These are phyloP conservation scores for Yarrowia sp. DNA, from an alignment of 805 yeast genomes.

Conservation along the genomic window DNA sequence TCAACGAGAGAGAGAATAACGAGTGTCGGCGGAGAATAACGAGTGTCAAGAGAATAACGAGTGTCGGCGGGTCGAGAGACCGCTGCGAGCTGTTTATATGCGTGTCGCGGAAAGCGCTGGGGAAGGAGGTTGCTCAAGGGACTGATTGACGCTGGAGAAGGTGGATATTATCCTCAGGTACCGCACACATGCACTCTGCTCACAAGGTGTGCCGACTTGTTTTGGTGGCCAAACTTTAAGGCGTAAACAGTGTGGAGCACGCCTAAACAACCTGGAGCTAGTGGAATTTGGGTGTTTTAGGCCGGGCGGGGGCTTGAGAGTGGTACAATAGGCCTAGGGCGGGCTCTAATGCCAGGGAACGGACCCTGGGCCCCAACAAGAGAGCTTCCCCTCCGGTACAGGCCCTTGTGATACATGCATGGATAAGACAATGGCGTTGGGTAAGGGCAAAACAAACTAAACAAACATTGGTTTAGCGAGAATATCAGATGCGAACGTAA, in stretches of 20 bases:
- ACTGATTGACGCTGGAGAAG: not conserved
- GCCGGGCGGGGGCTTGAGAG: no score
- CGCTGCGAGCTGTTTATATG: no score
- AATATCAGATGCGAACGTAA: no score
- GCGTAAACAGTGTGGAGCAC: not conserved
- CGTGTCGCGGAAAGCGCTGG: no score
- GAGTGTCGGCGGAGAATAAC: not conserved
- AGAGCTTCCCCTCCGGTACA: no score
- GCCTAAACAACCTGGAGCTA: no score
- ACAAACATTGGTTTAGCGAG: constrained; percentile 9
- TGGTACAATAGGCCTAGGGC: no score
- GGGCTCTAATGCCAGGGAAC: no score
- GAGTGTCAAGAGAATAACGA: no score
- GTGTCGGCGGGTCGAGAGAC: no score
- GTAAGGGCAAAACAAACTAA: not conserved
- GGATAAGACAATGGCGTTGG: constrained; percentile 23
- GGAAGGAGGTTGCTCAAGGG: not conserved
- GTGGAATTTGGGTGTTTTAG: no score
- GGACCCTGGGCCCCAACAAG: no score
- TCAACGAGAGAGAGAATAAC: not conserved
- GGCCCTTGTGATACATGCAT: constrained; percentile 24
- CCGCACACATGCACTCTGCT: constrained; percentile 14
- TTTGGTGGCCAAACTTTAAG: constrained; percentile 19
- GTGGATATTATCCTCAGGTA: constrained; percentile 6
- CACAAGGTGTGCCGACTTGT: constrained; percentile 26